Base-by-base conservation (phyloP, 2,329 filamentous ascomycete genomes). In the Fusarium sp. region DNA sequence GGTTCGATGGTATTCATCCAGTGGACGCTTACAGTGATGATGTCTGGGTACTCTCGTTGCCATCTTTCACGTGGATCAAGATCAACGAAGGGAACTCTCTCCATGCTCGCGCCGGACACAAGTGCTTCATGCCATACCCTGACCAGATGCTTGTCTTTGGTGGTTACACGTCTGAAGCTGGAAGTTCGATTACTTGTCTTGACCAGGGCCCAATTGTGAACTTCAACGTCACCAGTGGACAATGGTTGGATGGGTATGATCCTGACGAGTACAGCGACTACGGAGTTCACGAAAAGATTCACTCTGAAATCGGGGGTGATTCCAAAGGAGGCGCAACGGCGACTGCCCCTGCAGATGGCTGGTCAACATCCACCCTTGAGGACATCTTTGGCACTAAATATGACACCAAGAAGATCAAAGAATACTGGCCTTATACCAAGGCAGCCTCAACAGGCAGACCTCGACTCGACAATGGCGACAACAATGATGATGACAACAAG, bases 131-230 rank as follows among this genome's bases (percentile, higher is more conserved):
- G 75, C 88, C 89, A 3, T 95, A 94, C 82, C 91, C 94, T 22
- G 91, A 92, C 65, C 93, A 95, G 80, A 95, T 97, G 91, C 85
- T 96, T 70, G 86, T 92, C 13, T 85, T 95, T 20, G 94, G 94
- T 31, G 94, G 94, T 16, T 92, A 89, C 71, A 81, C 82, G 3
- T 47, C 85, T 10, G 44, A 75, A 3, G 24, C 77, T 3, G 83
- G 81, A 4, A 33, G 10, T 2, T 45, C 51, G 0, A 62, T 77
- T 1, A 70, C 67, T 1, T 92, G 90, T 64, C 79, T 92, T 4
- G 81, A 84, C 1, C 84, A 85, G n/a, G 81, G 83, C 11, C 83
- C 87, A 4, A 81, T 93, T 39, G 85, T 90, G 50, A 86, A 94
- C 31, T 95, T 94, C 82, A 95, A 97, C 77, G 83, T 95, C 57